Percentiles rank a stretch among this genome's conserved stretches.
These are phyloP conservation scores for Gossypium longicalyx DNA, from an alignment of 345 rosid species.

Conservation along the genomic window DNA sequence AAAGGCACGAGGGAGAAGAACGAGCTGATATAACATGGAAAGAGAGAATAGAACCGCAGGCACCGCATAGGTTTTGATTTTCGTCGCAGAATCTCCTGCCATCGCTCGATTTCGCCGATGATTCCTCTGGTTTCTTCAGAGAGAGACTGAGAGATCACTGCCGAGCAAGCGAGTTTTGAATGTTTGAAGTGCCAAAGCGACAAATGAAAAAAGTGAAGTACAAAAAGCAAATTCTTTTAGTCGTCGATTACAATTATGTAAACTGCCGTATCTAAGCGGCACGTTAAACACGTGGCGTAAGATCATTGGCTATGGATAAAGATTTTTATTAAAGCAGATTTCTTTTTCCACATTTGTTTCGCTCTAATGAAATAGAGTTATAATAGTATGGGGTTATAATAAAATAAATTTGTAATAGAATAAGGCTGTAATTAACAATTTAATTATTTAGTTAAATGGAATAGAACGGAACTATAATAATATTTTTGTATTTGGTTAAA, in stretches of 20 bases:
- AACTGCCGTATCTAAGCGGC: not conserved
- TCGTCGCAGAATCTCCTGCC: slow-evolving; percentile 30
- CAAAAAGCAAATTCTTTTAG: not conserved
- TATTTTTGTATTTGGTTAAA: too few species aligned
- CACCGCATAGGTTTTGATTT: slow-evolving; percentile 51
- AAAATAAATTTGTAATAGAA: too few species aligned
- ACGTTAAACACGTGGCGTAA: not conserved
- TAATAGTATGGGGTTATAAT: too few species aligned
- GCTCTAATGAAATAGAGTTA: too few species aligned
- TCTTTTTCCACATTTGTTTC: too few species aligned
- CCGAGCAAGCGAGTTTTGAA: not conserved
- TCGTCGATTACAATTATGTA: not conserved
- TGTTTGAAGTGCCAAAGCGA: not conserved
- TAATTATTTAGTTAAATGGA: too few species aligned
- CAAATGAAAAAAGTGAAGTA: not conserved
- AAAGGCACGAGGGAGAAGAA: slow-evolving; percentile 68
- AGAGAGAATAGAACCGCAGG: slow-evolving; percentile 58
- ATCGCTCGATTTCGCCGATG: slow-evolving; percentile 20
- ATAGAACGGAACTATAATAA: too few species aligned
- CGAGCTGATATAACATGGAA: slow-evolving; percentile 67
- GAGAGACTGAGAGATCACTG: not conserved
- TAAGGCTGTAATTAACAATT: too few species aligned
- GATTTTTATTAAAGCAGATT: not conserved
- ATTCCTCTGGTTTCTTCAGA: not conserved
- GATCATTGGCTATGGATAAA: not conserved